Base-by-base conservation (phyloP, 805 yeast genomes). In the Zygoascus tannicola region DNA sequence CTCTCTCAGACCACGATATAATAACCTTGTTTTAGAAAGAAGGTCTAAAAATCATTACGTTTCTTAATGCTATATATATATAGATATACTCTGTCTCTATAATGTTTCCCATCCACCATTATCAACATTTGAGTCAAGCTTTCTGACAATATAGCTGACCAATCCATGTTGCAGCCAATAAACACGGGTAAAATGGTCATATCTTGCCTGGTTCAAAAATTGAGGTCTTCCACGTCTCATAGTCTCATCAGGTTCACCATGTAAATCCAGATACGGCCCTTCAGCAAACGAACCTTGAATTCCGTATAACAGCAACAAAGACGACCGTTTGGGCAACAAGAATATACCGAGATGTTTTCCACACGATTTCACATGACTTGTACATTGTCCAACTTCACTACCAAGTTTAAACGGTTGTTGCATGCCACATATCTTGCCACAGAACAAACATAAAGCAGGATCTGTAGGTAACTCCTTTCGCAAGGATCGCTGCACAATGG, bases 31-130 rank as follows among this genome's bases (percentile, higher is more conserved):
- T 7, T 26, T n/a, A n/a, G n/a, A n/a, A n/a, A n/a, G n/a, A n/a
- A n/a, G n/a, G n/a, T n/a, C n/a, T n/a, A n/a, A n/a, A n/a, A n/a
- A n/a, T n/a, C n/a, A n/a, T n/a, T n/a, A n/a, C n/a, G n/a, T n/a
- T n/a, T n/a, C n/a, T n/a, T n/a, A n/a, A n/a, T n/a, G n/a, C n/a
- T n/a, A n/a, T n/a, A n/a, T n/a, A n/a, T n/a, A n/a, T n/a, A n/a
- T n/a, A n/a, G n/a, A n/a, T n/a, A n/a, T n/a, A n/a, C 30, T 8
- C 12, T 26, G 7, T n/a, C 22, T 26, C 59, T 65, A 85, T 49
- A 83, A 65, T 1, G 92, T 84, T 53, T 83, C 92, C 98, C 98
- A 90, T 0, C 98, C 98, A 5, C 98, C 98, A 32, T 81, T 76
- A 60, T 90, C 97, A 28, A 81, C 63, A 5, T 74, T 75, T 33